These are phyloP conservation scores for Claviceps purpurea DNA, from an alignment of 2,329 filamentous ascomycete genomes.

Conservation along the genomic window DNA sequence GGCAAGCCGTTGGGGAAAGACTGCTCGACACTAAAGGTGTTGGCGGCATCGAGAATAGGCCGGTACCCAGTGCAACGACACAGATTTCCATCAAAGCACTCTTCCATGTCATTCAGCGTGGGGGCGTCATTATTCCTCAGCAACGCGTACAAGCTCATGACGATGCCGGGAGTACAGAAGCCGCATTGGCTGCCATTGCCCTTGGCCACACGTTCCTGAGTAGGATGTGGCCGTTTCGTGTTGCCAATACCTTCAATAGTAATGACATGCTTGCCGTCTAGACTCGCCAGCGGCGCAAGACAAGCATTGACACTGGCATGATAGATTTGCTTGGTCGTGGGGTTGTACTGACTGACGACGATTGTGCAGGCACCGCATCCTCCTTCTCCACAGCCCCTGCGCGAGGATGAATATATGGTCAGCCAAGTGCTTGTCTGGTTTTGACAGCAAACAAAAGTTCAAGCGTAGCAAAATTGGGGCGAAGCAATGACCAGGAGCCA, in stretches of 20 bases:
- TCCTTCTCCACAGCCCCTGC: constrained; percentile 78
- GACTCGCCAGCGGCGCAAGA: constrained; percentile 77
- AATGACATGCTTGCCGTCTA: constrained; percentile 96
- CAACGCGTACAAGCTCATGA: constrained; percentile 93
- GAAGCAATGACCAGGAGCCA: too few species aligned
- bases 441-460: background rate
- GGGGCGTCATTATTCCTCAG: constrained; percentile 72
- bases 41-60: constrained; percentile 85
- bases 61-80: constrained; percentile 93
- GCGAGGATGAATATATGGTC: background rate
- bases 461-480: too few species aligned
- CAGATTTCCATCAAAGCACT: constrained; percentile 92
- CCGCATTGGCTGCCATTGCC: constrained; percentile 85
- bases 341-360: constrained; percentile 86
- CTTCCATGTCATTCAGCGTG: constrained; percentile 73
- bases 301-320: constrained; percentile 96
- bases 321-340: constrained; percentile 83
- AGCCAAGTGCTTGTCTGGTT: background rate
- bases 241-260: constrained; percentile 94
- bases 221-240: constrained; percentile 72
- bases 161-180: constrained; percentile 95
- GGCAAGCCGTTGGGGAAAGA: constrained; percentile 15
- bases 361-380: constrained; percentile 95
- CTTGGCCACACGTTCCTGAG: constrained; percentile 82
- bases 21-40: constrained; percentile 60